Percentiles rank a stretch among this genome's conserved stretches.
Conservation (phyloP, 306 rosid genomes). For the Abrus precatorius region DNA sequence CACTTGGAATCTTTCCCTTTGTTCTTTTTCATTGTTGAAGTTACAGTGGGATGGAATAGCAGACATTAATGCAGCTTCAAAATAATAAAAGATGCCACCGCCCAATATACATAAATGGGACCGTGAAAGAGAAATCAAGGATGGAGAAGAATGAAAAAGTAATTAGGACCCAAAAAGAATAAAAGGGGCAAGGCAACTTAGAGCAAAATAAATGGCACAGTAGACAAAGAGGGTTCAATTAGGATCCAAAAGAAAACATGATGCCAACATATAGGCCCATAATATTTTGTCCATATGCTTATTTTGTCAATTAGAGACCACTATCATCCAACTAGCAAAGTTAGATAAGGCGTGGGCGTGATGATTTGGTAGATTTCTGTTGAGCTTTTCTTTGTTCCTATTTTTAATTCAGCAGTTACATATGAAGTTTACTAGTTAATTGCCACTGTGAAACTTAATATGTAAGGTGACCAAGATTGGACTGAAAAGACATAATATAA, state of each 20-base stretch:
- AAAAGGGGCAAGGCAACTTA: constrained; percentile 31
- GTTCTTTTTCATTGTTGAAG: constrained; percentile 35
- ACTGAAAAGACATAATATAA: neutral
- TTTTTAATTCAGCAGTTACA: constrained; percentile 39
- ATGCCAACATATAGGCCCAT: constrained; percentile 70
- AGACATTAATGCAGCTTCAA: constrained; percentile 43
- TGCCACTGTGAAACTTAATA: constrained; percentile 33
- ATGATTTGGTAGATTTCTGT: constrained; percentile 36
- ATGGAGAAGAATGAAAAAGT: constrained; percentile 12
- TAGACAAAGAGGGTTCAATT: constrained; percentile 58
- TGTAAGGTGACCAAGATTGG: neutral
- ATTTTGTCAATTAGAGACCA: constrained; percentile 53
- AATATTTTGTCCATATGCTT: constrained; percentile 50
- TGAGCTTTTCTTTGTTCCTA: neutral
- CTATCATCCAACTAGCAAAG: constrained; percentile 50
- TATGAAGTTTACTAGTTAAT: constrained; percentile 26
- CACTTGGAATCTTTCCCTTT: constrained; percentile 42
- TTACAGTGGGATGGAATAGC: constrained; percentile 40
- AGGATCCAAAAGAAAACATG: constrained; percentile 55
- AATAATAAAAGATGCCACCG: constrained; percentile 52
- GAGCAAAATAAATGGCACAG: constrained; percentile 50
- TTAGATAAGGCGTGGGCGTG: constrained; percentile 45
- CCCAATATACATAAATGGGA: constrained; percentile 45
- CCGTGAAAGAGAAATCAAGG: constrained; percentile 40
- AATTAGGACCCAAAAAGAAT: constrained; percentile 30